A percentile compares a stretch with the other conserved stretches of the same genome.
Evolutionary conservation across 352 stramenopile genomes (phyloP).

Genomic region (Pythium dissimile): DNA sequence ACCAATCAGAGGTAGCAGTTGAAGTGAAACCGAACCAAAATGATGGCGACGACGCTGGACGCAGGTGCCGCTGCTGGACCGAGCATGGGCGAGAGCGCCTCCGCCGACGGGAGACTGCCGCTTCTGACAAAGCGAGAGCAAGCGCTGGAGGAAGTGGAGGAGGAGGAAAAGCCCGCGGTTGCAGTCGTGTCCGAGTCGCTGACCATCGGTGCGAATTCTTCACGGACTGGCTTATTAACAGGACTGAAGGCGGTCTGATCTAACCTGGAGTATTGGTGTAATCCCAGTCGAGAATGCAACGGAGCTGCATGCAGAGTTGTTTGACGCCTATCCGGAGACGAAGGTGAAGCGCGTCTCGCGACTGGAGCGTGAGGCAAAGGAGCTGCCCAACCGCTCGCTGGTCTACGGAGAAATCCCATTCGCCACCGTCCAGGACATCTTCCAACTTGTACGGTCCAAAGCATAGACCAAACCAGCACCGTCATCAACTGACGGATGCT

Average conservation of each 20-base stretch:
- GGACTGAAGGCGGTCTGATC: neutral
- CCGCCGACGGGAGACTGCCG: too few species aligned
- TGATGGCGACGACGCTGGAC: neutral
- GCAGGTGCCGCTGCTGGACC: neutral
- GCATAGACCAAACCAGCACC: too few species aligned
- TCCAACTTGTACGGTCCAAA: conserved; percentile 36
- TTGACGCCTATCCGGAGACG: conserved; percentile 38
- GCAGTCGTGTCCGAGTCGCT: conserved; percentile 27
- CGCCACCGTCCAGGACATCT: conserved; percentile 48
- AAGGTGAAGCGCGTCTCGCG: conserved; percentile 56
- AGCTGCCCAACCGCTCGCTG: conserved; percentile 57
- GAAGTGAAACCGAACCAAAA: neutral
- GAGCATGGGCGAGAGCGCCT: neutral
- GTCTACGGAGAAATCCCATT: conserved; percentile 68
- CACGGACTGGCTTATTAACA: too few species aligned
- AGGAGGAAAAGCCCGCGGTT: conserved; percentile 3
- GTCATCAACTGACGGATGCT: neutral
- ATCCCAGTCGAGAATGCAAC: conserved; percentile 37
- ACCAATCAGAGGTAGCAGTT: neutral
- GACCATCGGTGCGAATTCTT: conserved; percentile 16
- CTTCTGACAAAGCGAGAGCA: too few species aligned
- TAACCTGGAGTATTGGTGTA: neutral
- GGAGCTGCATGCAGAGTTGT: conserved; percentile 46
- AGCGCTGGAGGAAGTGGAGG: conserved; percentile 10
- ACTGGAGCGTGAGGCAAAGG: conserved; percentile 62